Conservation (phyloP, 179 eudicot genomes). For the Gypsophila paniculata region DNA sequence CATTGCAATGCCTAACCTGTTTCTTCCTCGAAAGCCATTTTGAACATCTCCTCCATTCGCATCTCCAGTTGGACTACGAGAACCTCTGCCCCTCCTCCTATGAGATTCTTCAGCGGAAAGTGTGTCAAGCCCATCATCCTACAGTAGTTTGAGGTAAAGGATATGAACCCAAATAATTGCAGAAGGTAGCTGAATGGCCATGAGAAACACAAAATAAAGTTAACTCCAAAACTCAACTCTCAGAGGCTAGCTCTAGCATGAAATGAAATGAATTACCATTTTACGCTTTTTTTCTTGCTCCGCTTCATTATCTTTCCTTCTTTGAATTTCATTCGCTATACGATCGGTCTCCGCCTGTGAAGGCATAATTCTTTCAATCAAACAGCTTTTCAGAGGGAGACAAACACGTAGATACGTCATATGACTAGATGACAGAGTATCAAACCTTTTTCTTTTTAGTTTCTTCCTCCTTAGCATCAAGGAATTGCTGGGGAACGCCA, state of each 20-base stretch:
- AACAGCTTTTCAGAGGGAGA: not conserved
- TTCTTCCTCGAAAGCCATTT: slow-evolving; percentile 66
- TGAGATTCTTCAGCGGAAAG: slow-evolving; percentile 40
- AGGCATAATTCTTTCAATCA: not conserved
- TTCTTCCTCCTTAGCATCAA: slow-evolving; percentile 99
- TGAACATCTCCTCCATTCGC: slow-evolving; percentile 47
- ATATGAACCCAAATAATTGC: slow-evolving; percentile 99
- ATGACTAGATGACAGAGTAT: not conserved
- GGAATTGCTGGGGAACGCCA: slow-evolving; percentile 95
- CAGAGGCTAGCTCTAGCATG: slow-evolving; percentile 42
- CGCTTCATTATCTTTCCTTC: slow-evolving; percentile 67
- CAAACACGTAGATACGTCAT: not conserved
- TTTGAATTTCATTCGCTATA: slow-evolving; percentile 67
- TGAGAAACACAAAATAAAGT: slow-evolving; percentile 59
- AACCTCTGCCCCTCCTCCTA: slow-evolving; percentile 41
- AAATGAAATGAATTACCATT: slow-evolving; percentile 55
- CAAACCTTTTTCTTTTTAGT: slow-evolving; percentile 75
- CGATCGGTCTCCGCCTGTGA: slow-evolving; percentile 66
- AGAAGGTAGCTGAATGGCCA: slow-evolving; percentile 96
- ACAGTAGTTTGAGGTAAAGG: slow-evolving; percentile 99
- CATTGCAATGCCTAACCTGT: slow-evolving; percentile 45
- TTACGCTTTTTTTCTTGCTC: slow-evolving; percentile 58
- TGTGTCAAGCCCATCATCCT: slow-evolving; percentile 61
- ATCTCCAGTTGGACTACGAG: slow-evolving; percentile 38
- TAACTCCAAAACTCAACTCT: slow-evolving; percentile 39